Base-by-base conservation (phyloP, 2,329 filamentous ascomycete genomes). In the Pestalotiopsis sp. region DNA sequence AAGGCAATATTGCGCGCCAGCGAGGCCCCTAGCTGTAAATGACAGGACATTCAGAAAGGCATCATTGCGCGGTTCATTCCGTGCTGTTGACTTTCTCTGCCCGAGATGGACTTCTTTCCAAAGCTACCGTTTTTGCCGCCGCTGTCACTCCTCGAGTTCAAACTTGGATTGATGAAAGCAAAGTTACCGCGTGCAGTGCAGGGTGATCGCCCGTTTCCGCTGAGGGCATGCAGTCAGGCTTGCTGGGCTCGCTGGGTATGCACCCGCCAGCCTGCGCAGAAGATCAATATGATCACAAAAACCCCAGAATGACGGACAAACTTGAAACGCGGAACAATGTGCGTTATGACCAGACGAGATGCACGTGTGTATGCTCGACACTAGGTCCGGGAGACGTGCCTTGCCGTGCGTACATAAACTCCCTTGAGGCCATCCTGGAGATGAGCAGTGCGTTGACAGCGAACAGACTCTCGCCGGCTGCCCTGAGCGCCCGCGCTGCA, bases 271-370 rank as follows among this genome's bases (percentile, higher is more conserved):
- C 20, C 57, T 59, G 12, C 27, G 23, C 27, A n/a, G 57, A 36
- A 59, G 25, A 36, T 36, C 45, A 52, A 52, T 2, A 17, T n/a
- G 20, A 17, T 17, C 27, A 27, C 25, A 14, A 59, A 36, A 59
- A 23, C 12, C 23, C 57, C 23, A 12, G 23, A 59, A 13, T 36
- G 57, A 52, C 6, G 3, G 27, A 38, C 14, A 20, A 20, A 14
- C 38, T n/a, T 62, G 59, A 62, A 62, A 62, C 59, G 20, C 36
- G 59, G 36, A 62, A 62, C 27, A 62, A 20, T 39, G 59, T 62
- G 27, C 31, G 31, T 62, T 36, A 17, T 62, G 59, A 36, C 31
- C 14, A 52, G 20, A n/a, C 0, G 11, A 17, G 23, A 59, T 27
- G 23, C 57, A 59, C 57, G 57, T 59, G 45, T 52, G 12, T 59